These are phyloP conservation scores for Clavaria fumosa DNA, from an alignment of 768 basidiomycete species.

Conservation along the genomic window DNA sequence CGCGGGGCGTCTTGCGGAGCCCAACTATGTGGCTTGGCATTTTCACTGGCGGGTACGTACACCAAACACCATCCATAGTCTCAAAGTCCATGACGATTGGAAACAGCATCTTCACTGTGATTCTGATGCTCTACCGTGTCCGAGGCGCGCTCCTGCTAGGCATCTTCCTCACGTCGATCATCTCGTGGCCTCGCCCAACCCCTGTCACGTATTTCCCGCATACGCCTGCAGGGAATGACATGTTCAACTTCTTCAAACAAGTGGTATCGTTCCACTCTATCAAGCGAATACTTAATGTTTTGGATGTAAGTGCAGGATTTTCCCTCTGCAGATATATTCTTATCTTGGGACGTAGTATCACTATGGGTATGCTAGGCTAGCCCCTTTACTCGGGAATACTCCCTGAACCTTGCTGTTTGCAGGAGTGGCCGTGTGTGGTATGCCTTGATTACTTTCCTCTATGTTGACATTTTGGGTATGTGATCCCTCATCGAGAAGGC, in stretches of 20 bases:
- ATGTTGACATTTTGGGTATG: constrained; percentile 71
- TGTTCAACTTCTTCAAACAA: constrained; percentile 77
- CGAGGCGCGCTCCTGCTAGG: constrained; percentile 73
- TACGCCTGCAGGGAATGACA: constrained; percentile 44
- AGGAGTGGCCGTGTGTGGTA: constrained; percentile 72
- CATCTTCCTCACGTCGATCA: constrained; percentile 69
- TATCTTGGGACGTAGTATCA: constrained; percentile 25
- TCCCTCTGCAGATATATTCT: constrained; percentile 2
- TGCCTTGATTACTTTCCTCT: constrained; percentile 77
- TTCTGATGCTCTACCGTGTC: constrained; percentile 75
- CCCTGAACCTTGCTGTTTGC: too few relatives aligned
- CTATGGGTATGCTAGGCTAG: constrained; percentile 24
- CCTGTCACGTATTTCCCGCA: constrained; percentile 73
- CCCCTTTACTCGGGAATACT: too few relatives aligned
- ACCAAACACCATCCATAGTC: constrained; percentile 1
- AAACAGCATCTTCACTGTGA: constrained; percentile 55
- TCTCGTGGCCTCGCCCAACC: constrained; percentile 80
- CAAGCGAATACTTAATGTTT: constrained; percentile 42
- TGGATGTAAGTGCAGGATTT: constrained; percentile 34
- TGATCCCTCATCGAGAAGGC: too few relatives aligned
- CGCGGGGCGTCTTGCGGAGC: constrained; percentile 43
- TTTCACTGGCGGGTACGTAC: constrained; percentile 59
- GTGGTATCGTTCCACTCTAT: constrained; percentile 64
- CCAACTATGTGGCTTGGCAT: constrained; percentile 85
- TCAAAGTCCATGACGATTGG: too few relatives aligned